A percentile compares a stretch with the other conserved stretches of the same genome.
phyloP scores from a whole-genome alignment of 179 eudicot genomes.

The Beta lomatogona region DNA sequence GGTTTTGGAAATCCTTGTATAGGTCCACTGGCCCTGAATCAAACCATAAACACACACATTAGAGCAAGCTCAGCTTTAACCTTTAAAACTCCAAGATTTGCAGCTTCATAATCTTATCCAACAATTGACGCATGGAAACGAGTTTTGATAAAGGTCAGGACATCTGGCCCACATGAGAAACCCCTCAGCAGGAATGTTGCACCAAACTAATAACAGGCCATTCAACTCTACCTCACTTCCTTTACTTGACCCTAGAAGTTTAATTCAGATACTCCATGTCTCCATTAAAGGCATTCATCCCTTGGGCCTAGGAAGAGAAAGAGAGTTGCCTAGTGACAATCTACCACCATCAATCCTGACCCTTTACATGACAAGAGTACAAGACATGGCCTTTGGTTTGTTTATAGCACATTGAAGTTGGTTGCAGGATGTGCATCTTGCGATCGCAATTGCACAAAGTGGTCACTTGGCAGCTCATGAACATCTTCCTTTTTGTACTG shows the following conservation, averaged over 20 bases:
- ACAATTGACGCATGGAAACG: background rate
- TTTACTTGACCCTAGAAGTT: background rate
- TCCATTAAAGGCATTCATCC: background rate
- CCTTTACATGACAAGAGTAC: background rate
- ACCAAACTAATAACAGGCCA: background rate
- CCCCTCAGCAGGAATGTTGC: background rate
- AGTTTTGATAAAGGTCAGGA: background rate
- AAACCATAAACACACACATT: constrained; percentile 14
- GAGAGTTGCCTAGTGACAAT: background rate
- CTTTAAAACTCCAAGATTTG: background rate
- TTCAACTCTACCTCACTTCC: background rate
- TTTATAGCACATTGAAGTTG: background rate
- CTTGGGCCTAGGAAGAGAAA: background rate
- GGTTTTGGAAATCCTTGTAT: constrained; percentile 53
- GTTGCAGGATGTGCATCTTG: background rate
- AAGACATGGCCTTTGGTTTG: background rate
- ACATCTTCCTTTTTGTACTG: background rate
- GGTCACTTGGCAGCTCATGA: background rate
- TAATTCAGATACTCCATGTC: background rate
- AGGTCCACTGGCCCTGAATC: constrained; percentile 62
- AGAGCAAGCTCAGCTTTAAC: background rate
- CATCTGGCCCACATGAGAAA: background rate
- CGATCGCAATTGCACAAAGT: background rate
- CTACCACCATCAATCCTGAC: background rate
- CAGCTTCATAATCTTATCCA: background rate